phyloP scores from a whole-genome alignment of 2,329 filamentous ascomycete species.

The Colletotrichum chrysophilum region DNA sequence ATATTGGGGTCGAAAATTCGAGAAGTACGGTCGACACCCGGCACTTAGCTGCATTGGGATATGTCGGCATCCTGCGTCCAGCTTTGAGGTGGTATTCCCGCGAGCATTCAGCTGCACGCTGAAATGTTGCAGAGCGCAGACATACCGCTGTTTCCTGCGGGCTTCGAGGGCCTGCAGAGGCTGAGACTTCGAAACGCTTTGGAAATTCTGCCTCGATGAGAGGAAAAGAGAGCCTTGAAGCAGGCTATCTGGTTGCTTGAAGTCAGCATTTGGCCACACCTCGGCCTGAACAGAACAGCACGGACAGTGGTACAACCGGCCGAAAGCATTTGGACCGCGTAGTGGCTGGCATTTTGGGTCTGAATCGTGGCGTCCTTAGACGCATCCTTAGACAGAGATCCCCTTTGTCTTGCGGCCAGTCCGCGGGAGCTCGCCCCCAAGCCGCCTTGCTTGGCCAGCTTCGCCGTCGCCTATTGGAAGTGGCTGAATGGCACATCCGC shows the following conservation, averaged over 20 bases:
- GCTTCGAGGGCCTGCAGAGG: neutral
- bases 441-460: neutral
- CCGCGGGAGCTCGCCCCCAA: conserved; percentile 6
- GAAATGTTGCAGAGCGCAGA: neutral
- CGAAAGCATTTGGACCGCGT: neutral
- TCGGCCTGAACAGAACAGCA: conserved; percentile 4
- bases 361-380: conserved; percentile 6
- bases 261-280: conserved; percentile 7
- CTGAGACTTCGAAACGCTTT: neutral
- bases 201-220: neutral
- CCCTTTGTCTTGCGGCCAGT: conserved; percentile 15
- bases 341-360: neutral
- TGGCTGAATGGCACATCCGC: conserved; percentile 1
- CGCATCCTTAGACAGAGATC: conserved; percentile 3
- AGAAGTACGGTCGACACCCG: neutral
- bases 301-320: conserved; percentile 11
- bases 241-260: neutral
- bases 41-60: neutral
- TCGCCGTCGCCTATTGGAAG: neutral
- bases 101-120: neutral
- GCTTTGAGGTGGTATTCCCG: neutral
- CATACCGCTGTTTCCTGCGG: neutral
- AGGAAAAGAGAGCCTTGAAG: neutral
- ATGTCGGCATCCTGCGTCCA: neutral
- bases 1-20: conserved; percentile 11